phyloP scores from a whole-genome alignment of 2,329 filamentous ascomycete species.

The Zymoseptoria tritici region DNA sequence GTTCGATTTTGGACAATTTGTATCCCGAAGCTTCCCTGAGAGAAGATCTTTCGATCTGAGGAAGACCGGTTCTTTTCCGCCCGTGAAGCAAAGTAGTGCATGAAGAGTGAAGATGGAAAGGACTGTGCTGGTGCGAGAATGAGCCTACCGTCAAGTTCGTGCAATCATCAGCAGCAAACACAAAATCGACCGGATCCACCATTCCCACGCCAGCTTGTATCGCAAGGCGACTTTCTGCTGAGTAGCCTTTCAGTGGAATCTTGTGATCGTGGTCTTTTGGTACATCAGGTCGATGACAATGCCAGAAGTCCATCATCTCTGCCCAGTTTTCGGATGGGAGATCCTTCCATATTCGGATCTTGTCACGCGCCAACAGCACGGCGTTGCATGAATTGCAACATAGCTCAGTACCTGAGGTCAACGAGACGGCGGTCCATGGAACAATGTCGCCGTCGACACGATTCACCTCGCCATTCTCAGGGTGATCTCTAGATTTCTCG shows the following conservation, averaged over 20 bases:
- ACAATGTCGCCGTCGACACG: conserved; percentile 30
- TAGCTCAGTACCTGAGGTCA: conserved; percentile 24
- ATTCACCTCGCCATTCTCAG: conserved; percentile 9
- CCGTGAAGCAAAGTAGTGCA: conserved; percentile 6
- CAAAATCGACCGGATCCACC: conserved; percentile 71
- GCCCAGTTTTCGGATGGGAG: conserved; percentile 96
- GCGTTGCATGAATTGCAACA: conserved; percentile 23
- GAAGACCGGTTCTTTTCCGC: conserved; percentile 32
- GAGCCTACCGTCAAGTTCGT: conserved; percentile 36
- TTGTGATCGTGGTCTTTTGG: conserved; percentile 42
- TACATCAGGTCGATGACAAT: conserved; percentile 83
- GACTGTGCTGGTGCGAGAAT: not conserved
- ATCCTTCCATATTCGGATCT: conserved; percentile 69
- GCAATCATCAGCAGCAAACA: conserved; percentile 64
- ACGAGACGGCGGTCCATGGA: conserved; percentile 37
- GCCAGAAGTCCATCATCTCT: conserved; percentile 99
- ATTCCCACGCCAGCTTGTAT: conserved; percentile 63
- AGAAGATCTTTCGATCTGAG: conserved; percentile 23
- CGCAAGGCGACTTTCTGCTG: conserved; percentile 66
- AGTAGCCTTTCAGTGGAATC: conserved; percentile 62
- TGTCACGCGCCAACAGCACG: conserved; percentile 19
- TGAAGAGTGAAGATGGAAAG: conserved; percentile 1
- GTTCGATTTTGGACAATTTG: conserved; percentile 27
- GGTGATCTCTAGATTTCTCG: conserved; percentile 22
- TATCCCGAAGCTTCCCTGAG: conserved; percentile 30